Conservation (phyloP, 495 filamentous ascomycete species). For the Polyplosphaeria fusca region DNA sequence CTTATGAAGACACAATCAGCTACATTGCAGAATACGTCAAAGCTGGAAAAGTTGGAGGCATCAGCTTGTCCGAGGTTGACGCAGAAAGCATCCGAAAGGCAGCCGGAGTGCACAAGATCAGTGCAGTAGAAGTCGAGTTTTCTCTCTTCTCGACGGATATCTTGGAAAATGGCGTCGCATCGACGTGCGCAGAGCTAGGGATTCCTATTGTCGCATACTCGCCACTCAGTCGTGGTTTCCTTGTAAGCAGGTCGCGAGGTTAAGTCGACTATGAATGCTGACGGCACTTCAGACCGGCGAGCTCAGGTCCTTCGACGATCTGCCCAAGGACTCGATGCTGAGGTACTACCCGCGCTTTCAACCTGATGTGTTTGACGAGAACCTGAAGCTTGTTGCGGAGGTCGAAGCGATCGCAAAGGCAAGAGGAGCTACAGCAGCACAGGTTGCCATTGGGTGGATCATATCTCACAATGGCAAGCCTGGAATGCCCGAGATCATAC, state of each 20-base stretch:
- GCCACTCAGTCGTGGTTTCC: constrained; percentile 50
- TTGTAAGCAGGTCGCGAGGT: constrained; percentile 28
- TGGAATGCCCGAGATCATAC: constrained; percentile 69
- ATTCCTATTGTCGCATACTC: constrained; percentile 73
- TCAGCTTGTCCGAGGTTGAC: constrained; percentile 69
- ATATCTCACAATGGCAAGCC: constrained; percentile 52
- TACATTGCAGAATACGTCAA: constrained; percentile 60
- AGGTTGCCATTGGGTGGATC: constrained; percentile 78
- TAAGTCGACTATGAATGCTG: constrained; percentile 4
- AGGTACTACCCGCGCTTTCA: constrained; percentile 60
- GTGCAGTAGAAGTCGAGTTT: constrained; percentile 75
- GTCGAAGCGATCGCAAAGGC: constrained; percentile 63
- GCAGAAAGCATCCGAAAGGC: constrained; percentile 74
- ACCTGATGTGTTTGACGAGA: constrained; percentile 66
- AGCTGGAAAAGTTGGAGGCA: constrained; percentile 75
- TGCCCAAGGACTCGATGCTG: constrained; percentile 59
- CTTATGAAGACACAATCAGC: constrained; percentile 57
- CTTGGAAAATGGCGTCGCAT: constrained; percentile 69
- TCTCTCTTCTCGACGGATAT: constrained; percentile 67
- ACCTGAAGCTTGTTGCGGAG: constrained; percentile 65
- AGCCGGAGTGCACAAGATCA: constrained; percentile 64
- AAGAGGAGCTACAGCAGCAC: constrained; percentile 69
- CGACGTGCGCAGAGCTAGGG: constrained; percentile 64
- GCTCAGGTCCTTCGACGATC: constrained; percentile 57
- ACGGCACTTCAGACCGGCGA: constrained; percentile 50